Percentiles rank a stretch among this genome's conserved stretches.
Conservation (phyloP, 176 grass and related monocot species). For the Aegilops speltoides region DNA sequence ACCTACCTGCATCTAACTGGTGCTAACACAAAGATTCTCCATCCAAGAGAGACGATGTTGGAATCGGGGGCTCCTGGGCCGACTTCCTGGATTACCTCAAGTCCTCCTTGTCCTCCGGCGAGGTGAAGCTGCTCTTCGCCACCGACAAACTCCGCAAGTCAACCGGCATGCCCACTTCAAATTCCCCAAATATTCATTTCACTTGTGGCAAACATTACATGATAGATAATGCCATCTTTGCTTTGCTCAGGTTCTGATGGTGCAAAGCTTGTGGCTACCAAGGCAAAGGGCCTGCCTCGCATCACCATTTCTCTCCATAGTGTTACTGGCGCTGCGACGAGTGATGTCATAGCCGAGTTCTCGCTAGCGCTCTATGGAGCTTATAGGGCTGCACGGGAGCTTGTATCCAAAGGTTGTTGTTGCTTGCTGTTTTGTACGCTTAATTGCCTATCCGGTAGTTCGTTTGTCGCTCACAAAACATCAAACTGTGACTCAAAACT, state of each 20-base stretch:
- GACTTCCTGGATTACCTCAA: conserved; percentile 81
- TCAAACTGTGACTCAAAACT: not conserved
- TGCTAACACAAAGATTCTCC: not conserved
- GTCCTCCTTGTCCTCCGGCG: conserved; percentile 58
- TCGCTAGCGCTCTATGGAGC: conserved; percentile 57
- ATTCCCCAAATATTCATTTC: not conserved
- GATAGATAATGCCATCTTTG: not conserved
- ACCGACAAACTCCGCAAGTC: not conserved
- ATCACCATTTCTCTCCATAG: conserved; percentile 62
- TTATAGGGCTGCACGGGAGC: conserved; percentile 44
- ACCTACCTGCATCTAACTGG: not conserved
- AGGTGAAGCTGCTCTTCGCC: conserved; percentile 54
- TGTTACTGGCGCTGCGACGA: conserved; percentile 31
- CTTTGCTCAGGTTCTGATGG: conserved; percentile 32
- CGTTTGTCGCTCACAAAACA: not conserved
- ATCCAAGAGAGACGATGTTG: conserved; percentile 77
- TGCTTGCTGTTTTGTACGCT: not conserved
- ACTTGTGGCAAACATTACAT: not conserved
- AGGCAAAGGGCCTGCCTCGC: conserved; percentile 87
- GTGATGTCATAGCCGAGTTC: conserved; percentile 60
- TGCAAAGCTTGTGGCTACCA: conserved; percentile 60
- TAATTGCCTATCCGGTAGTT: not conserved
- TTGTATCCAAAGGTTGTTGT: conserved; percentile 53
- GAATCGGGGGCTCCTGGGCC: conserved; percentile 75
- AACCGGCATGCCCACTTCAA: not conserved